Percentiles rank a stretch among this genome's conserved stretches.
These are phyloP conservation scores for Leccinum pellstonianum DNA, from an alignment of 768 basidiomycete species.

Conservation along the genomic window DNA sequence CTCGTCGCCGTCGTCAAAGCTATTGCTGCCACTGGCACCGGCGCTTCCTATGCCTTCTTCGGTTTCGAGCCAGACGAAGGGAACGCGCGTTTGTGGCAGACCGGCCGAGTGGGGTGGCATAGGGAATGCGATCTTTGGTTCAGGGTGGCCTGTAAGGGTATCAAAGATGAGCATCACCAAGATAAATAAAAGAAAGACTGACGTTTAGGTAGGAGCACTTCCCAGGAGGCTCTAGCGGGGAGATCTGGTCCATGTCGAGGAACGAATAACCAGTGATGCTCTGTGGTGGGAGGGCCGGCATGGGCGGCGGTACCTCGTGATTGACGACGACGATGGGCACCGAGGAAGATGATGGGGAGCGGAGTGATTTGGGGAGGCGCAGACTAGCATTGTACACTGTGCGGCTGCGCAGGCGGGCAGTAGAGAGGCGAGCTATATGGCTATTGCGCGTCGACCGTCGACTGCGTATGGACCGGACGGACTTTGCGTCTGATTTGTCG, in stretches of 20 bases:
- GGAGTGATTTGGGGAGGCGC: conserved; percentile 48
- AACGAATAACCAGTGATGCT: too few relatives aligned
- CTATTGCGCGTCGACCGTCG: conserved; percentile 25
- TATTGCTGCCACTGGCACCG: not conserved
- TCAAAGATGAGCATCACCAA: too few relatives aligned
- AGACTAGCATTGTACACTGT: conserved; percentile 32
- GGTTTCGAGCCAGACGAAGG: conserved; percentile 50
- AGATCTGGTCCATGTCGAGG: too few relatives aligned
- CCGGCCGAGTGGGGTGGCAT: conserved; percentile 23
- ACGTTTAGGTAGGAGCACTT: too few relatives aligned
- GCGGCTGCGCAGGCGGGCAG: conserved; percentile 40
- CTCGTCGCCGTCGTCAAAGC: conserved; percentile 6
- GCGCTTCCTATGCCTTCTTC: conserved; percentile 21
- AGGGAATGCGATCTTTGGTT: conserved; percentile 7
- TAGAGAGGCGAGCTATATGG: conserved; percentile 47
- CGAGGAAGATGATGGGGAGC: conserved; percentile 33
- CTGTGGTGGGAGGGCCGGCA: too few relatives aligned
- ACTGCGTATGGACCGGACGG: conserved; percentile 28
- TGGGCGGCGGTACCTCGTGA: conserved; percentile 15
- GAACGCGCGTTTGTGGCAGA: conserved; percentile 31
- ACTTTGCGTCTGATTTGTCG: conserved; percentile 21
- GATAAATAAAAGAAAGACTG: too few relatives aligned
- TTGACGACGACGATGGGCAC: conserved; percentile 17
- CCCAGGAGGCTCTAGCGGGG: too few relatives aligned
- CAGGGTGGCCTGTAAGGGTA: too few relatives aligned